Evolutionary conservation across 192 early-diverging fungal species (phyloP).

Genomic region (Gonapodya prolifera): DNA sequence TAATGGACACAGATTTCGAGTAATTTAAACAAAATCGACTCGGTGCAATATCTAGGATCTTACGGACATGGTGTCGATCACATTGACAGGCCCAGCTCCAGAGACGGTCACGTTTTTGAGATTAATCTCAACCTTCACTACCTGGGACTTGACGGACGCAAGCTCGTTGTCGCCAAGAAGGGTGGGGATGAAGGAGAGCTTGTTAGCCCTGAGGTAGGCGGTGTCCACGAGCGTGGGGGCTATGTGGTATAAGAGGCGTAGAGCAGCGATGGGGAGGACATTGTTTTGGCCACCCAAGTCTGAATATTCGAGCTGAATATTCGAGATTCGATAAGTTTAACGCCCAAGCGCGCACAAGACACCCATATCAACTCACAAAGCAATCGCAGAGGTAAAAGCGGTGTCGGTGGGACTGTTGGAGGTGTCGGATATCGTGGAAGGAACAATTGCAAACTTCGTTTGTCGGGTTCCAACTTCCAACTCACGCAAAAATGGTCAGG

Average conservation of each 20-base stretch:
- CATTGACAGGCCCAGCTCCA: neutral
- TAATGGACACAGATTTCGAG: too few relatives aligned
- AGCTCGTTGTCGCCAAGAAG: neutral
- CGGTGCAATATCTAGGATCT: too few relatives aligned
- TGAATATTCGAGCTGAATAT: too few relatives aligned
- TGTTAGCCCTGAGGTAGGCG: neutral
- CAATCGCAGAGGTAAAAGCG: neutral
- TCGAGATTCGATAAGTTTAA: too few relatives aligned
- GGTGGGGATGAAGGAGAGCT: neutral
- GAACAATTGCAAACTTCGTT: too few relatives aligned
- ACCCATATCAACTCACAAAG: neutral
- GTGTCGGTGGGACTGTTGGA: neutral
- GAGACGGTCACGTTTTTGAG: neutral
- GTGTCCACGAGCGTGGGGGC: neutral
- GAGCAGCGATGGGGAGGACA: neutral
- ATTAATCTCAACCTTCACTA: neutral
- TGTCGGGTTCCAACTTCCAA: too few relatives aligned
- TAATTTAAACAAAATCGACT: too few relatives aligned
- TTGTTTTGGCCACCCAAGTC: neutral
- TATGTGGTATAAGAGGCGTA: neutral
- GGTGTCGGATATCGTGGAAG: neutral
- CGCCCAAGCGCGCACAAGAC: too few relatives aligned
- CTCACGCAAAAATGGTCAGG: neutral
- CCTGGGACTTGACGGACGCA: neutral
- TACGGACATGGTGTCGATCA: too few relatives aligned